Evolutionary conservation across 352 stramenopile species (phyloP).

Genomic region (Globisporangium paroecandrum): DNA sequence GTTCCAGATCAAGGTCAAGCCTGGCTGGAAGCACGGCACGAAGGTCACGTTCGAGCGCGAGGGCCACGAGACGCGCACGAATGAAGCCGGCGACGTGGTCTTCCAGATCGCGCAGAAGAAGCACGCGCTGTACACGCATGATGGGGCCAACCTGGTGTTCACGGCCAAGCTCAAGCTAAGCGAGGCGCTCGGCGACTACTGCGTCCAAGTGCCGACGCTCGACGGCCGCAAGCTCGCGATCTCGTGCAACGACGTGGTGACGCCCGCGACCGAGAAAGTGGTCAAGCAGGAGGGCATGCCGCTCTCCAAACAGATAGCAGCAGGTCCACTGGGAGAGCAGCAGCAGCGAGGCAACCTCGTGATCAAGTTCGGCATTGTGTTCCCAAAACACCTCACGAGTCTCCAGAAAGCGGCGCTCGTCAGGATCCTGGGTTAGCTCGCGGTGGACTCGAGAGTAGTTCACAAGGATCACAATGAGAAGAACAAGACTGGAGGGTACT

Average conservation of each 20-base stretch:
- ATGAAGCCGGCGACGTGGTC: conserved; percentile 93
- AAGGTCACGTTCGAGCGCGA: conserved; percentile 95
- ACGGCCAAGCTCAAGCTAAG: conserved; percentile 93
- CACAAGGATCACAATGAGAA: too few relatives aligned
- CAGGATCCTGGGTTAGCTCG: conserved; percentile 65
- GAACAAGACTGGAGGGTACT: too few relatives aligned
- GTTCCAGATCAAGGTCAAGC: conserved; percentile 89
- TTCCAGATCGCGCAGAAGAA: conserved; percentile 88
- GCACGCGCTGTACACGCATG: conserved; percentile 86
- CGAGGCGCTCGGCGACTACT: conserved; percentile 94
- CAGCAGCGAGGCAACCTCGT: conserved; percentile 88
- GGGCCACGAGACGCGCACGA: conserved; percentile 88
- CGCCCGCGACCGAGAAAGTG: conserved; percentile 87
- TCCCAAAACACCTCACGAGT: conserved; percentile 91
- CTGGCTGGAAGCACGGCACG: conserved; percentile 93
- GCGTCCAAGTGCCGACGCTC: conserved; percentile 92
- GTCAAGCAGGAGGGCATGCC: conserved; percentile 96
- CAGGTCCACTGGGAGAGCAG: conserved; percentile 6
- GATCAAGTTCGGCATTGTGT: conserved; percentile 95
- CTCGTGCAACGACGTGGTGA: conserved; percentile 91
- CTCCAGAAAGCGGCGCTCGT: conserved; percentile 89
- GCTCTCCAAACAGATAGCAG: conserved; percentile 48
- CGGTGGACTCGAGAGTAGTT: too few relatives aligned
- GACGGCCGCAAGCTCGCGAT: conserved; percentile 93
- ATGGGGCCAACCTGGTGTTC: conserved; percentile 92